Conservation (phyloP, 1,139 yeast species). For the Trichomonascaceae sp. region DNA sequence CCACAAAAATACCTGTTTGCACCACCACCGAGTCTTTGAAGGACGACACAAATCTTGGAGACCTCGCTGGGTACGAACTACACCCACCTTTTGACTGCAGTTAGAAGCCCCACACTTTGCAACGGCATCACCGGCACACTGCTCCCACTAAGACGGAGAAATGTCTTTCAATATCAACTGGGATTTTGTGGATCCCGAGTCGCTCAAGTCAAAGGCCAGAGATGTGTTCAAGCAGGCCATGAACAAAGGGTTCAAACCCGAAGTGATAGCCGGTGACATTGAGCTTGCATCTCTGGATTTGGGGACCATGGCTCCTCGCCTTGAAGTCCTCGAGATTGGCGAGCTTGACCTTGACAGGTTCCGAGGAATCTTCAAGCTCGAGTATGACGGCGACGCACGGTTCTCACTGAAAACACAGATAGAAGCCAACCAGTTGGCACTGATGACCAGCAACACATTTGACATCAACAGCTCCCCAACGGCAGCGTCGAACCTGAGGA, state of each 20-base stretch:
- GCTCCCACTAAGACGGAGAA: too few relatives aligned
- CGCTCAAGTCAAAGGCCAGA: constrained; percentile 49
- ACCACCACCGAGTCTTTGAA: too few relatives aligned
- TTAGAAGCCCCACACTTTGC: too few relatives aligned
- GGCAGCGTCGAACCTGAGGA: neutral
- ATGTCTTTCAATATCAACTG: constrained; percentile 76
- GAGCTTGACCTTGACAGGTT: constrained; percentile 57
- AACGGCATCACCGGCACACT: too few relatives aligned
- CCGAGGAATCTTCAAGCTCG: constrained; percentile 60
- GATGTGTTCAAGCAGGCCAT: constrained; percentile 60
- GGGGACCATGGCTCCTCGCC: constrained; percentile 56
- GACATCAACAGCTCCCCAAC: neutral
- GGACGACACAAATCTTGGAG: too few relatives aligned
- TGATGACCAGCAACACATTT: constrained; percentile 29
- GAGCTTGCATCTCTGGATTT: constrained; percentile 57
- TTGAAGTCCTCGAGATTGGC: constrained; percentile 64
- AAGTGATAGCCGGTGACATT: constrained; percentile 58
- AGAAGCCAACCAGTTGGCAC: constrained; percentile 49
- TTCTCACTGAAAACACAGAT: constrained; percentile 57
- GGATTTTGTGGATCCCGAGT: constrained; percentile 55
- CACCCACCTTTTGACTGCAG: too few relatives aligned
- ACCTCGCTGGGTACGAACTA: too few relatives aligned
- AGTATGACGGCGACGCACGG: constrained; percentile 58
- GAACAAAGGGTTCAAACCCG: constrained; percentile 59
- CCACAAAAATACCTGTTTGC: too few relatives aligned